Evolutionary conservation across 805 yeast species (phyloP), one percentile per base, ranked within the genome.

Genomic region (Yarrowia sp.): DNA sequence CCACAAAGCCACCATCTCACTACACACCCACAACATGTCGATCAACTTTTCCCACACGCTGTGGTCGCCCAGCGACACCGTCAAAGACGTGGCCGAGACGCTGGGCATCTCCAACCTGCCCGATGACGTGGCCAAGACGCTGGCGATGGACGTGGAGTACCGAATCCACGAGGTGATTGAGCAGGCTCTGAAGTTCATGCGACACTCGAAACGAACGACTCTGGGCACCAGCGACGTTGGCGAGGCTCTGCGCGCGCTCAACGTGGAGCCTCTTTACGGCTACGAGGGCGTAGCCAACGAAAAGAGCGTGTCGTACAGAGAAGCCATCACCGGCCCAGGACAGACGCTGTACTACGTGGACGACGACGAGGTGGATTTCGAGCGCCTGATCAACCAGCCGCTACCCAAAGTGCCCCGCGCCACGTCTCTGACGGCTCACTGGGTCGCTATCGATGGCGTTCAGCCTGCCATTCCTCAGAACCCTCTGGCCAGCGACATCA

Each of bases 81-180:
- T 96, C 27, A 88, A 86, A 69, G 99, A 94, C 77, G 97, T 90
- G 14, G 97, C 97, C 0, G 99, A 94, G 71, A 82, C 90, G 2
- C 77, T 94, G 10, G 99, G 99, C 1, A 80, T 94, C 35, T 74
- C 80, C 3, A 74, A 73, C 38, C 77, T 94, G 51, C 88, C 90
- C 31, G 98, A 93, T 61, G 99, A 96, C 64, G 96, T 93, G 1
- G 88, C 97, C 51, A 89, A 90, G 70, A 90, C 94, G 65, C 77
- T 94, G 65, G 98, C 99, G 6, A 94, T 94, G 99, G 99, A 94
- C 72, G 96, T 94, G n/a, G 99, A 94, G 76, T 94, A 96, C 73
- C 82, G 99, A 65, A 89, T 94, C 66, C 93, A 93, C 72, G 98
- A 94, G 75, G 88, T 94, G 38, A 77, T 96, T 64, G 99, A 94